Evolutionary conservation across 1,284 basidiomycete species (phyloP).

Genomic region (Gymnopus androsaceus): DNA sequence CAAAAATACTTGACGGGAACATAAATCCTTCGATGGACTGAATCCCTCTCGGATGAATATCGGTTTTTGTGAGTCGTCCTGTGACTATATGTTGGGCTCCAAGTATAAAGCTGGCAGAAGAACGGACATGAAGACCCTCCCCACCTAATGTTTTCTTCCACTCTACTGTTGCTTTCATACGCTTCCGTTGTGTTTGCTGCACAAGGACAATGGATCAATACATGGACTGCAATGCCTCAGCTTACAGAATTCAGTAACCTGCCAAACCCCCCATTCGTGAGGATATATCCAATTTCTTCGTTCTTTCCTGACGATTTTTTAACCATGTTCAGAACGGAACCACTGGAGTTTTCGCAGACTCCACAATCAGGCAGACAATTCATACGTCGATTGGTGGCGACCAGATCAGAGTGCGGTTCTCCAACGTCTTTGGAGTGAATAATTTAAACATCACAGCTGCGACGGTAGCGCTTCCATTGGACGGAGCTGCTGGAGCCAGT

Average conservation of each 20-base stretch:
- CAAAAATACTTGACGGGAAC: too few species aligned
- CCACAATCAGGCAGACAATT: constrained; percentile 52
- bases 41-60: too few species aligned
- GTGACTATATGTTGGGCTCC: too few species aligned
- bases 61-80: too few species aligned
- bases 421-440: constrained; percentile 48
- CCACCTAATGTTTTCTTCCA: not conserved
- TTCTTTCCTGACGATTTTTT: constrained; percentile 26
- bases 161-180: not conserved
- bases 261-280: constrained; percentile 41
- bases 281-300: constrained; percentile 8
- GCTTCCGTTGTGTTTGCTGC: not conserved
- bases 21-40: too few species aligned
- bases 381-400: constrained; percentile 41
- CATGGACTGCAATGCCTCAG: constrained; percentile 44
- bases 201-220: constrained; percentile 5
- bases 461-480: constrained; percentile 42
- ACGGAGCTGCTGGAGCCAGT: constrained; percentile 37
- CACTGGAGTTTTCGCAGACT: constrained; percentile 41
- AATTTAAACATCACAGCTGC: constrained; percentile 46
- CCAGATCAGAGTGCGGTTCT: constrained; percentile 46
- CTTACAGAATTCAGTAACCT: constrained; percentile 46
- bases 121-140: too few species aligned
- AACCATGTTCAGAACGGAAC: constrained; percentile 13
- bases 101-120: too few species aligned